Percentiles rank a stretch among this genome's conserved stretches.
Evolutionary conservation across 2,329 filamentous ascomycete species (phyloP).

Genomic region (Penicillium sp.): DNA sequence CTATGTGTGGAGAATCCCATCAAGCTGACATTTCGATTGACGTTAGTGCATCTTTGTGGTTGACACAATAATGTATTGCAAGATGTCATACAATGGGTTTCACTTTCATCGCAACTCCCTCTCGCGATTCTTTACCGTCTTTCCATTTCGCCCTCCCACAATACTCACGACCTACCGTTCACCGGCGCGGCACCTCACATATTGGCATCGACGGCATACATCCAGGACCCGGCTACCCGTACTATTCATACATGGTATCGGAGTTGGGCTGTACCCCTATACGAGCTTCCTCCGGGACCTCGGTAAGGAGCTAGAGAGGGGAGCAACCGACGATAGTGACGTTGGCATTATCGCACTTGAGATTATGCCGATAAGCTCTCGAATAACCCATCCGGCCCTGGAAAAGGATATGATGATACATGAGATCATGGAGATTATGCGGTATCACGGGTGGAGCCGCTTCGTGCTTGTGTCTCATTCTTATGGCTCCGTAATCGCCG

Average conservation of each 20-base stretch:
- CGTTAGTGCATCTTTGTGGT: conserved; percentile 9
- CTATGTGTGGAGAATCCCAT: neutral
- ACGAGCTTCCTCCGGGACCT: conserved; percentile 49
- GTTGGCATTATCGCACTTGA: conserved; percentile 42
- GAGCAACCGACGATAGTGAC: neutral
- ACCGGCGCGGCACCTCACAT: conserved; percentile 46
- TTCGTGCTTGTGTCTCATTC: conserved; percentile 56
- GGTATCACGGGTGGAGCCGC: conserved; percentile 48
- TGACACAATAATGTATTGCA: conserved; percentile 7
- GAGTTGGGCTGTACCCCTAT: conserved; percentile 59
- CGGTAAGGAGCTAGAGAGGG: neutral
- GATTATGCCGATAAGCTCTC: conserved; percentile 55
- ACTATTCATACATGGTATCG: conserved; percentile 63
- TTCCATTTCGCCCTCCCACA: conserved; percentile 51
- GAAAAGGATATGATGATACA: conserved; percentile 46
- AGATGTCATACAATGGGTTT: conserved; percentile 40
- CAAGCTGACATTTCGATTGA: conserved; percentile 3
- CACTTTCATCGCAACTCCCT: conserved; percentile 42
- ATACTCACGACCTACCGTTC: conserved; percentile 43
- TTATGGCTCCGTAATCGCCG: conserved; percentile 56
- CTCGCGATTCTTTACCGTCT: conserved; percentile 40
- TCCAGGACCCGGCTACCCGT: conserved; percentile 51
- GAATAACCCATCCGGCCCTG: conserved; percentile 50
- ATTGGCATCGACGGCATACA: conserved; percentile 59
- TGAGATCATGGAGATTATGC: conserved; percentile 51